phyloP scores from a whole-genome alignment of 805 yeast genomes.

The Cyberlindnera veronae region DNA sequence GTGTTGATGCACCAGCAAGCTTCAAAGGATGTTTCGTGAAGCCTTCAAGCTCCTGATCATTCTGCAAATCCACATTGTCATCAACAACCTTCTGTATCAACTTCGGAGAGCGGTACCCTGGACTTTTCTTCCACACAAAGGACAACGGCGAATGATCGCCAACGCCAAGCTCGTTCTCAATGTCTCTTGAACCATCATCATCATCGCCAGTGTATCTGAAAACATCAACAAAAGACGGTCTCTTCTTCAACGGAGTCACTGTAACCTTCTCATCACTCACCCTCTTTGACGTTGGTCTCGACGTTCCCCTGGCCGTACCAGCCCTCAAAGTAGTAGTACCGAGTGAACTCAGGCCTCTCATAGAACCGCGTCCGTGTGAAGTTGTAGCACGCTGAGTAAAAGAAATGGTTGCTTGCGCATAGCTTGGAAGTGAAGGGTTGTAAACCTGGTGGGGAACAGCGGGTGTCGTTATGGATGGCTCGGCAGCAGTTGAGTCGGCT shows the following conservation, averaged over 20 bases:
- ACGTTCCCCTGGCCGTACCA: constrained; percentile 3
- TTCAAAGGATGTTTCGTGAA: not conserved
- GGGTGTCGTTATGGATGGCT: too few relatives aligned
- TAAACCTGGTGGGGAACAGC: not conserved
- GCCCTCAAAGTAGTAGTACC: constrained; percentile 5
- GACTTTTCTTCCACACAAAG: constrained; percentile 10
- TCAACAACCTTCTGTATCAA: constrained; percentile 5
- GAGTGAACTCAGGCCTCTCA: not conserved
- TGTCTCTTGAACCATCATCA: not conserved
- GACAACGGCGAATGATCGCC: not conserved
- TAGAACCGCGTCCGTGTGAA: not conserved
- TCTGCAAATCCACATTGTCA: not conserved
- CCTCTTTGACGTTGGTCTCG: constrained; percentile 10
- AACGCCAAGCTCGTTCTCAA: not conserved
- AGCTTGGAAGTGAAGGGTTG: constrained; percentile 9
- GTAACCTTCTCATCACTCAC: too few relatives aligned
- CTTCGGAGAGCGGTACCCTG: constrained; percentile 16
- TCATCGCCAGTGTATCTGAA: constrained; percentile 3
- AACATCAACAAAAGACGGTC: constrained; percentile 10
- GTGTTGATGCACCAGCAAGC: too few relatives aligned
- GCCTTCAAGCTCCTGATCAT: not conserved
- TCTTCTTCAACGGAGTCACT: constrained; percentile 6
- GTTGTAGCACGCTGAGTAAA: constrained; percentile 3
- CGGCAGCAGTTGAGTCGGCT: too few relatives aligned
- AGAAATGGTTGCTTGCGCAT: constrained; percentile 9